A percentile compares a stretch with the other conserved stretches of the same genome.
Conservation (phyloP, 2,329 filamentous ascomycete species). For the Meredithiella fracta region DNA sequence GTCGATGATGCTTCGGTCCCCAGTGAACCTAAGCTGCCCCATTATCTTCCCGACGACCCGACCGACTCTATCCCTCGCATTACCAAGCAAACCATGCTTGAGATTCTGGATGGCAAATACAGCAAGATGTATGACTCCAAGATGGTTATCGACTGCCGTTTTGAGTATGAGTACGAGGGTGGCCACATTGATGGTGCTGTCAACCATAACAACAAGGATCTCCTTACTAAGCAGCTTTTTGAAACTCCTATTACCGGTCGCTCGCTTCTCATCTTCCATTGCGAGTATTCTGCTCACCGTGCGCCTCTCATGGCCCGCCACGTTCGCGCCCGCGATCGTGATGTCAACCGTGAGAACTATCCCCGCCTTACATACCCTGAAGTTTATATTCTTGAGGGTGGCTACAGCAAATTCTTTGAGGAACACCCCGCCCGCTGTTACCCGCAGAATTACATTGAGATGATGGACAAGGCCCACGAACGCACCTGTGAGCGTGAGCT, state of each 20-base stretch:
- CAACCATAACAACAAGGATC: constrained; percentile 95
- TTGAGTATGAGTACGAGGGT: constrained; percentile 96
- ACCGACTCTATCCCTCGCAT: constrained; percentile 82
- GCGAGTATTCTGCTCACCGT: constrained; percentile 94
- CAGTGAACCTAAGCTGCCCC: constrained; percentile 59
- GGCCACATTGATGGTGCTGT: constrained; percentile 86
- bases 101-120: constrained; percentile 77
- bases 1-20: constrained; percentile 46
- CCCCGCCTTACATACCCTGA: constrained; percentile 87
- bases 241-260: constrained; percentile 46
- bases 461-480: constrained; percentile 83
- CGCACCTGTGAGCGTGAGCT: constrained; percentile 88
- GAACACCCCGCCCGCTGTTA: constrained; percentile 68
- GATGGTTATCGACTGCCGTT: constrained; percentile 87
- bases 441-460: constrained; percentile 91
- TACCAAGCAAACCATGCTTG: constrained; percentile 60
- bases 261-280: constrained; percentile 83
- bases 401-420: constrained; percentile 84
- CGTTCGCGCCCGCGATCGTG: constrained; percentile 76
- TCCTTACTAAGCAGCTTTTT: constrained; percentile 66
- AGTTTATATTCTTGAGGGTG: constrained; percentile 90
- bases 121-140: constrained; percentile 60
- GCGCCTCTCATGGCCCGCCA: constrained; percentile 93
- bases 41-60: constrained; percentile 65
- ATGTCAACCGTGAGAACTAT: constrained; percentile 70